Base-by-base conservation (phyloP, 2,329 filamentous ascomycete genomes). In the Xylaria sp. region DNA sequence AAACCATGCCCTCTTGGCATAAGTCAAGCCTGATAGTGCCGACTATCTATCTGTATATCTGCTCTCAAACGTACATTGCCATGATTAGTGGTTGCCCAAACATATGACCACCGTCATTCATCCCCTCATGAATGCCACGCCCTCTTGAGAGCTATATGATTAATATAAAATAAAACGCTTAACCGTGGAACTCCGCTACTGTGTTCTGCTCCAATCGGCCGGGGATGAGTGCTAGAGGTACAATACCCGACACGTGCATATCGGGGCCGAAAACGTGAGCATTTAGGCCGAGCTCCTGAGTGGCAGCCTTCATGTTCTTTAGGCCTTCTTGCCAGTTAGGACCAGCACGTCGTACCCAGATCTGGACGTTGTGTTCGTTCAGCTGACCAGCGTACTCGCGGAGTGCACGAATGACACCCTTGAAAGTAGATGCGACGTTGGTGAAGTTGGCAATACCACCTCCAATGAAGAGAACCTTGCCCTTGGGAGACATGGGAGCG, bases 391-490 rank as follows among this genome's bases (percentile, higher is more conserved):
- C 89, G 76, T 95, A 94, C 84, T 98, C 96, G 74, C 95, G 91
- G 74, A 99, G 89, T 69, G 96, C 96, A 76, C 93, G 92, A 81
- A 99, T 99, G 82, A 99, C 95, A 86, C 96, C 96, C 90, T 99
- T 99, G 92, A 99, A 99, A 73, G 96, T 99, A 77, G 92, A 96
- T 69, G 96, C 96, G 64, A 99, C 96, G 85, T 98, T 99, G 88
- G 96, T 99, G 87, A 99, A 99, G 92, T 99, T 99, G 88, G 96
- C 96, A 88, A 99, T 99, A 89, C 96, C 96, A 86, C 96, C 96
- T 83, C 96, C 96, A 75, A 99, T 98, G 89, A 99, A 99, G 74
- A 99, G 91, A 62, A 99, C 93, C 89, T 98, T 99, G 86, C 96
- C 96, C 79, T 98, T 91, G 70, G 93, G 88, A 82, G 89, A 87